Evolutionary conservation across 1,139 yeast species (phyloP), one percentile per base, ranked within the genome.

Genomic region (Fermentozyma sake): DNA sequence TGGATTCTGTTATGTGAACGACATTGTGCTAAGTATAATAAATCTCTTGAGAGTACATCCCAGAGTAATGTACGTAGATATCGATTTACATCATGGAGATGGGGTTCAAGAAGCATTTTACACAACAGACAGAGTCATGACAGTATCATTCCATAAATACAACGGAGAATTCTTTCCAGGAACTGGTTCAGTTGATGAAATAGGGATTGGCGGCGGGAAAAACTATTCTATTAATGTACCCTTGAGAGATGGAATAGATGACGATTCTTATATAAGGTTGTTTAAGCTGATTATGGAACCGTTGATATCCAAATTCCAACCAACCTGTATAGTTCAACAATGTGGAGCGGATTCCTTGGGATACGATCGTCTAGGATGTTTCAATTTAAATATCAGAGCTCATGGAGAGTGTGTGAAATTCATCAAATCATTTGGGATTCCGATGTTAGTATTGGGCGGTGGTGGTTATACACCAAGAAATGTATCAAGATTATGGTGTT

Each of bases 51-150:
- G 96, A 37, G 82, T 82, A 37, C 94, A 86, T 50, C 89, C 97
- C 5, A 68, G 97, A 32, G 96, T 91, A 4, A 63, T 91, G 48
- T 91, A 91, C 51, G 86, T 91, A 32, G 98, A 91, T 55, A 89
- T 89, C 31, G 98, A 91, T 53, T 75, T 91, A 14, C 98, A 91
- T 53, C 98, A 91, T 51, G 98, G 98, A 14, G 98, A 91, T 52
- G 98, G 97, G 30, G 98, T 91, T 2, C 96, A 91, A 52, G 97
- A 91, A 55, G 97, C 97, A 1, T 91, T 91, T 46, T 87, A 89
- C 52, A 78, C 94, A 20, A 85, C 96, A 1, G 97, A 91, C 54
- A 62, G 98, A 33, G 98, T 91, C 15, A 85, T 87, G 93, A 89
- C 97, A 0, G 79, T 85, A 25, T 83, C 95, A 12, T 86, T 91